Percentiles rank a stretch among this genome's conserved stretches.
Conservation (phyloP, 164 flowering plant genomes). For the Aristolochia contorta region DNA sequence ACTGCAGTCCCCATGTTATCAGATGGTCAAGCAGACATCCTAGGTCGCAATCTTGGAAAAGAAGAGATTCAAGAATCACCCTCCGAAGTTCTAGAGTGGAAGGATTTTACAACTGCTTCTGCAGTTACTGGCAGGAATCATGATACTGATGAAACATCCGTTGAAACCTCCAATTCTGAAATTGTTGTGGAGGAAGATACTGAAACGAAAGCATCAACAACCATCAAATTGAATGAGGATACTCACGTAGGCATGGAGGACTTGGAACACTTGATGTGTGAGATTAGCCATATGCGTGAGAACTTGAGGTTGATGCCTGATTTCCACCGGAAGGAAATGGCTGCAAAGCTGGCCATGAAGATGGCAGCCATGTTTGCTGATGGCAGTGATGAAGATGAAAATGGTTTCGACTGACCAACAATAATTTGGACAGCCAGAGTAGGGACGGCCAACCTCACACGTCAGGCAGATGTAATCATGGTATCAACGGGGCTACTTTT, state of each 20-base stretch:
- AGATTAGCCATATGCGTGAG: slow-evolving; percentile 67
- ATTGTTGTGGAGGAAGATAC: slow-evolving; percentile 5
- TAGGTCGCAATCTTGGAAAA: too few relatives aligned
- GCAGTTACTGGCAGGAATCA: background rate
- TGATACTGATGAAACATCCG: slow-evolving; percentile 1
- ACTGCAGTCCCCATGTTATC: too few relatives aligned
- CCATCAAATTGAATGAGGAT: slow-evolving; percentile 21
- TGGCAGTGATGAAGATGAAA: slow-evolving; percentile 33
- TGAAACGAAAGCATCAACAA: slow-evolving; percentile 7
- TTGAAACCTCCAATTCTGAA: background rate
- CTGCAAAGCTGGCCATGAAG: slow-evolving; percentile 85
- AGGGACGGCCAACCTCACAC: too few relatives aligned
- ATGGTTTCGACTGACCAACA: slow-evolving; percentile 8
- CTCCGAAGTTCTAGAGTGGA: too few relatives aligned
- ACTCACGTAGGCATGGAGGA: slow-evolving; percentile 26
- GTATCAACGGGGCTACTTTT: too few relatives aligned
- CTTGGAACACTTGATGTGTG: slow-evolving; percentile 79
- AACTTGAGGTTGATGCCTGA: slow-evolving; percentile 85
- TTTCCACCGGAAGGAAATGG: slow-evolving; percentile 87
- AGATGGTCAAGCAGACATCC: too few relatives aligned
- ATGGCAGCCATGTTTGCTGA: slow-evolving; percentile 95
- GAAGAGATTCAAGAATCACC: too few relatives aligned
- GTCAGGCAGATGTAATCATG: too few relatives aligned
- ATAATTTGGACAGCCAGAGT: too few relatives aligned
- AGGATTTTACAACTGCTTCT: too few relatives aligned